Evolutionary conservation across 768 basidiomycete species (phyloP).

Genomic region (Symmetrospora coprosmae): DNA sequence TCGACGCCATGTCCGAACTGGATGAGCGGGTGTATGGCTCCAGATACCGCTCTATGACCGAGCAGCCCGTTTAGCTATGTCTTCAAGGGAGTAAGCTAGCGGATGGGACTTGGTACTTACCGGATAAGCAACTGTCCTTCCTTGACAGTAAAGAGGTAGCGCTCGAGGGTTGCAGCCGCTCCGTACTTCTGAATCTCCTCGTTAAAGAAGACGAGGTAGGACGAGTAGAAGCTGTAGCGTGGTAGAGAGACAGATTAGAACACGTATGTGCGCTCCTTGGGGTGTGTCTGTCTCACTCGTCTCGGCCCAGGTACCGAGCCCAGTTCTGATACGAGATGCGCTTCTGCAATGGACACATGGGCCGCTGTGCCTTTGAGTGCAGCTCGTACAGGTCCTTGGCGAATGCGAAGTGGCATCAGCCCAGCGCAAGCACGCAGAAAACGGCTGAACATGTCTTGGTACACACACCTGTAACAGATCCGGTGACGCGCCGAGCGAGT

Average conservation of each 20-base stretch:
- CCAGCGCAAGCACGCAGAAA: not conserved
- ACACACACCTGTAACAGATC: constrained; percentile 10
- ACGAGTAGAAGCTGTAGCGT: constrained; percentile 28
- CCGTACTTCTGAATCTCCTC: constrained; percentile 12
- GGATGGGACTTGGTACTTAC: not conserved
- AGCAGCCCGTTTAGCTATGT: not conserved
- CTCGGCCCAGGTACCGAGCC: constrained; percentile 11
- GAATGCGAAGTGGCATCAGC: not conserved
- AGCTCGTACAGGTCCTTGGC: constrained; percentile 14
- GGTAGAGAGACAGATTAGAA: not conserved
- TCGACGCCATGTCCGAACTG: constrained; percentile 33
- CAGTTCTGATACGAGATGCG: constrained; percentile 20
- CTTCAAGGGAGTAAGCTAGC: not conserved
- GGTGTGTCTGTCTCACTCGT: no score
- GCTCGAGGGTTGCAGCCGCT: constrained; percentile 27
- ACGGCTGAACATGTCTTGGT: not conserved
- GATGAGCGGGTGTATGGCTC: constrained; percentile 31
- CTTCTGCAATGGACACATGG: constrained; percentile 1
- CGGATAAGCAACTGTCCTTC: constrained; percentile 29
- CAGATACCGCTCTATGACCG: constrained; percentile 20
- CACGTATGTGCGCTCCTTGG: no score
- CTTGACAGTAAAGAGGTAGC: constrained; percentile 28
- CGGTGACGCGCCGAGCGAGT: constrained; percentile 17
- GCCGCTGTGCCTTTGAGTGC: not conserved
- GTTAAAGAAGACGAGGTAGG: constrained; percentile 32